Evolutionary conservation across 257 asterid genomes (phyloP), one percentile per base, ranked within the genome.

Genomic region (Solanum rostratum): DNA sequence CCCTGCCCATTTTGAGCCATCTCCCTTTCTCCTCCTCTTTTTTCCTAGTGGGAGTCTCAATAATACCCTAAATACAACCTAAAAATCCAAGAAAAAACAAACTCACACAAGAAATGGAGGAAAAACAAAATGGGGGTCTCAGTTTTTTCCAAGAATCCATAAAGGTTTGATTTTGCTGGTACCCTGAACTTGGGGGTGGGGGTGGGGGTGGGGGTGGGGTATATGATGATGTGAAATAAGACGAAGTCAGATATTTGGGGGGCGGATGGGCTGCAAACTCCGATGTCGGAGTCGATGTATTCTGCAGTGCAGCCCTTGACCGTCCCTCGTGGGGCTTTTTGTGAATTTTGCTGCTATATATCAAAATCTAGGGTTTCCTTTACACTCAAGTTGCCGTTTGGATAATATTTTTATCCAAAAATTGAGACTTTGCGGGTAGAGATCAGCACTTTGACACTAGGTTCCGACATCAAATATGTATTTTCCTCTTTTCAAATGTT

Each of bases 1-100:
- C 89, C 95, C 88, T 85, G 92, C 93, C 94, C 95, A 84, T 86
- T 91, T 79, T 89, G 90, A 87, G 97, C 93, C 96, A 83, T 86
- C 37, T n/a, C 83, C 68, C 60, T 62, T 33, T 41, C 45, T 27
- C 33, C 10, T 30, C 18, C 33, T 54, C n/a, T 2, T 37, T 39
- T 13, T 9, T 63, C 76, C 54, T 20, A 62, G 12, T 33, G 27
- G 29, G 84, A 46, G 85, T 63, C 50, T 82, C 79, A 82, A 18
- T 49, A 81, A 33, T 53, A 80, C 74, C 84, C 46, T 65, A 7
- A 52, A 65, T n/a, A 80, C n/a, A 80, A 80, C 66, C n/a, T 15
- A 80, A 66, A 65, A 24, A 12, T 12, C 53, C 80, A 63, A 66
- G 53, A 65, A 69, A 45, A 43, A 10, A n/a, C 46, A n/a, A n/a